Percentiles rank a stretch among this genome's conserved stretches.
Conservation (phyloP, 2,329 filamentous ascomycete species). For the Rachicladosporium sp. region DNA sequence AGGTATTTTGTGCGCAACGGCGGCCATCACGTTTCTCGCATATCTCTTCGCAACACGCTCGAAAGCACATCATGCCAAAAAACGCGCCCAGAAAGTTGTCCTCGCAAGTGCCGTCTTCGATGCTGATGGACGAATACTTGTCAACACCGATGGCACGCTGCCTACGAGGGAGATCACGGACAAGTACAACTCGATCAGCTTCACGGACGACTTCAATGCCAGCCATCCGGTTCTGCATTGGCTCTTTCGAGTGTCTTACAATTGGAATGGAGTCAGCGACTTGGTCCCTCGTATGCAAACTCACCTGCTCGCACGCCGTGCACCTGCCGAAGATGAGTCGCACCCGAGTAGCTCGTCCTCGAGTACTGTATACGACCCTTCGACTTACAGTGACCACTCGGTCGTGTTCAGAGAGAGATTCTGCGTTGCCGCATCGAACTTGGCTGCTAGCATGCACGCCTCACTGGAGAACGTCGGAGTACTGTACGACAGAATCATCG, state of each 20-base stretch:
- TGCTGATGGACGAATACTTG: conserved; percentile 51
- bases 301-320: conserved; percentile 45
- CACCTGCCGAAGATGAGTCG: conserved; percentile 21
- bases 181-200: conserved; percentile 52
- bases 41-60: conserved; percentile 27
- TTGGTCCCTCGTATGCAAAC: conserved; percentile 60
- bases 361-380: conserved; percentile 35
- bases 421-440: conserved; percentile 62
- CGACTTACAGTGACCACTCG: conserved; percentile 57
- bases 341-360: conserved; percentile 18
- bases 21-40: conserved; percentile 24
- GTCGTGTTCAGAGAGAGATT: conserved; percentile 72
- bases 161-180: conserved; percentile 68
- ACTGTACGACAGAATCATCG: conserved; percentile 26
- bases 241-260: conserved; percentile 70
- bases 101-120: conserved; percentile 55
- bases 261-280: conserved; percentile 59
- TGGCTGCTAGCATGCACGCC: conserved; percentile 49
- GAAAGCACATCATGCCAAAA: conserved; percentile 25
- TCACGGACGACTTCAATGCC: conserved; percentile 63
- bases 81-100: conserved; percentile 41
- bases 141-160: conserved; percentile 56
- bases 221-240: conserved; percentile 74
- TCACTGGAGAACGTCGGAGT: conserved; percentile 23
- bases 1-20: conserved; percentile 44